Conservation (phyloP, 768 basidiomycete species). For the Russula griseocarnosa region DNA sequence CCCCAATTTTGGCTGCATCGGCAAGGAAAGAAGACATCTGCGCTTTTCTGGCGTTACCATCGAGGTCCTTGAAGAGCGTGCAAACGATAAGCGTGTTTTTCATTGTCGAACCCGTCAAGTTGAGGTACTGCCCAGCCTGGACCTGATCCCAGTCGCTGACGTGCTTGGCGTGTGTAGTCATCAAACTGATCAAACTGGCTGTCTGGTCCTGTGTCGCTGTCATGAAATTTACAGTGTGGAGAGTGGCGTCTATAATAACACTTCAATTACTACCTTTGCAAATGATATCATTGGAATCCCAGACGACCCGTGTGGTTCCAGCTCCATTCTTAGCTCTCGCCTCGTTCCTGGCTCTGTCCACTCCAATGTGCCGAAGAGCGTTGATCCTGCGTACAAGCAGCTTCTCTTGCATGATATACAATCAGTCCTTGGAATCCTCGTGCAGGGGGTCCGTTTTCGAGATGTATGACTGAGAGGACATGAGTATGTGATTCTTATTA, state of each 20-base stretch:
- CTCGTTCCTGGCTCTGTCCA: conserved; percentile 18
- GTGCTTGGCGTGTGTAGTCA: conserved; percentile 30
- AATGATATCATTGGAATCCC: conserved; percentile 13
- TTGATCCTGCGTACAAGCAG: conserved; percentile 17
- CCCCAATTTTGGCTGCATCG: conserved; percentile 26
- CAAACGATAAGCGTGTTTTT: conserved; percentile 14
- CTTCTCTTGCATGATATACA: conserved; percentile 14
- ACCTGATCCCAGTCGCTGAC: conserved; percentile 11
- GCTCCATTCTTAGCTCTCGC: conserved; percentile 22
- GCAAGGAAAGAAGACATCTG: conserved; percentile 20
- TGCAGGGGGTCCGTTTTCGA: conserved; percentile 20
- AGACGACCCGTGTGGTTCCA: conserved; percentile 21
- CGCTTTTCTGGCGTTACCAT: conserved; percentile 22
- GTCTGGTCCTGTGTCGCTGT: conserved; percentile 37
- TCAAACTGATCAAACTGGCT: conserved; percentile 36
- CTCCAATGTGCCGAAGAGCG: not conserved
- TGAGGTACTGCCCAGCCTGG: conserved; percentile 31
- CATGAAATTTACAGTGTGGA: conserved; percentile 33
- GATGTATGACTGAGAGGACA: too few species aligned
- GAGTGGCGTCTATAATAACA: conserved; percentile 37
- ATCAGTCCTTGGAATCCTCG: conserved; percentile 11
- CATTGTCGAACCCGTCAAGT: conserved; percentile 29
- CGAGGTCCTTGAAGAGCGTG: conserved; percentile 29
- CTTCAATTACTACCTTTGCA: conserved; percentile 35
- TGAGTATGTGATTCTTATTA: too few species aligned